Percentiles rank a stretch among this genome's conserved stretches.
phyloP scores from a whole-genome alignment of 768 basidiomycete species.

The Pseudohyphozyma bogoriensis region DNA sequence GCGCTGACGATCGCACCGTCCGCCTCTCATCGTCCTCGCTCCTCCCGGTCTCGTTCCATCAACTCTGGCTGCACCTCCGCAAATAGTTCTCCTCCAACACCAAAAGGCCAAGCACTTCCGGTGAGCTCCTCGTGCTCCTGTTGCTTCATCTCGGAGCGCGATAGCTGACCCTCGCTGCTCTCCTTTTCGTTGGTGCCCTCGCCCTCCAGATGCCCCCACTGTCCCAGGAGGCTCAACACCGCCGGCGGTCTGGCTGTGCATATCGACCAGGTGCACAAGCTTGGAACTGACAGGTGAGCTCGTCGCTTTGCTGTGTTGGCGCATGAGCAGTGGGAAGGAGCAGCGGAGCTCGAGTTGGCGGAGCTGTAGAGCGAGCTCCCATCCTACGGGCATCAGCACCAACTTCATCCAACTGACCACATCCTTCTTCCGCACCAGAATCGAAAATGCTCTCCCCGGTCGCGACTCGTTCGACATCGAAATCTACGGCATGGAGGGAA shows the following conservation, averaged over 20 bases:
- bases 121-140: background rate
- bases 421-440: conserved; percentile 53
- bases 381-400: background rate
- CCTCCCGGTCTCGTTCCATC: too few relatives aligned
- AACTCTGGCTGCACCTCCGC: background rate
- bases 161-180: background rate
- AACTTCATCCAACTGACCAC: background rate
- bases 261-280: conserved; percentile 96
- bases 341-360: background rate
- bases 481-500: conserved; percentile 99
- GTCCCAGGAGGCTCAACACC: conserved; percentile 88
- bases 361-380: background rate
- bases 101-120: conserved; percentile 99
- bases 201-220: conserved; percentile 58
- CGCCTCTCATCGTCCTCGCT: too few relatives aligned
- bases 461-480: conserved; percentile 97
- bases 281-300: conserved; percentile 82
- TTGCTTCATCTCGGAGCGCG: background rate
- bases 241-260: conserved; percentile 97
- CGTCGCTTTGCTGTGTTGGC: too few relatives aligned
- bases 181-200: background rate
- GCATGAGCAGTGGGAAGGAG: background rate
- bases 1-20: too few relatives aligned
- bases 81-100: conserved; percentile 88
- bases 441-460: conserved; percentile 91